Evolutionary conservation across 441 rosid genomes (phyloP).

Genomic region (Gossypium aridum): DNA sequence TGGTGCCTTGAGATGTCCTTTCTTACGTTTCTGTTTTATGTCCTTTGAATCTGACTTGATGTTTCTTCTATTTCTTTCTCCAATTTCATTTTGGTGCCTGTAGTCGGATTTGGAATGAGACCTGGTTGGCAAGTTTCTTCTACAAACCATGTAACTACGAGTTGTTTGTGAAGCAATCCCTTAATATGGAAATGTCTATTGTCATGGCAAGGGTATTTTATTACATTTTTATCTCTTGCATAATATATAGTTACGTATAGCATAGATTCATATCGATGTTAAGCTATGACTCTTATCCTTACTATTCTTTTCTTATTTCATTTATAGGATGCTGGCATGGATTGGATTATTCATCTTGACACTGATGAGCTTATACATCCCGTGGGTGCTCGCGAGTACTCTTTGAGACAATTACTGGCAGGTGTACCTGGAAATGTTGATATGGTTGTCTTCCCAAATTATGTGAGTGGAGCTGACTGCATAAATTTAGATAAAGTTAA

Average conservation of each 20-base stretch:
- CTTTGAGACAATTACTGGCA: constrained; percentile 61
- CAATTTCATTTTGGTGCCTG: constrained; percentile 11
- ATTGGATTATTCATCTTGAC: constrained; percentile 94
- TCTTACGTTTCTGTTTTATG: background rate
- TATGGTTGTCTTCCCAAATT: constrained; percentile 78
- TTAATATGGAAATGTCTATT: constrained; percentile 94
- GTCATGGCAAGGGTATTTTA: constrained; percentile 79
- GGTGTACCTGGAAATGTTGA: constrained; percentile 66
- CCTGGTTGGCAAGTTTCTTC: constrained; percentile 82
- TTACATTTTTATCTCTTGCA: constrained; percentile 13
- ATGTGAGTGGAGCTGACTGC: constrained; percentile 46
- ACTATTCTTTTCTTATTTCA: constrained; percentile 1
- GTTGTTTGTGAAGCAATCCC: constrained; percentile 86
- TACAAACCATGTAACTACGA: constrained; percentile 90
- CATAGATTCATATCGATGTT: background rate
- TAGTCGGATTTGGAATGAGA: constrained; percentile 94
- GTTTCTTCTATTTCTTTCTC: constrained; percentile 1
- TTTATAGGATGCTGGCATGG: constrained; percentile 66
- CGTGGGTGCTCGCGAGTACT: constrained; percentile 68
- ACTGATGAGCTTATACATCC: constrained; percentile 88
- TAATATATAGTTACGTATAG: background rate
- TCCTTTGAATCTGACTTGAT: constrained; percentile 12
- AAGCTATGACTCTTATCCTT: background rate
- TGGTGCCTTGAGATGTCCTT: background rate
- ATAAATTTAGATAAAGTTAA: background rate